Evolutionary conservation across 208 protist genomes (phyloP), one percentile per base, ranked within the genome.

Genomic region (Acanthamoeba sp.): DNA sequence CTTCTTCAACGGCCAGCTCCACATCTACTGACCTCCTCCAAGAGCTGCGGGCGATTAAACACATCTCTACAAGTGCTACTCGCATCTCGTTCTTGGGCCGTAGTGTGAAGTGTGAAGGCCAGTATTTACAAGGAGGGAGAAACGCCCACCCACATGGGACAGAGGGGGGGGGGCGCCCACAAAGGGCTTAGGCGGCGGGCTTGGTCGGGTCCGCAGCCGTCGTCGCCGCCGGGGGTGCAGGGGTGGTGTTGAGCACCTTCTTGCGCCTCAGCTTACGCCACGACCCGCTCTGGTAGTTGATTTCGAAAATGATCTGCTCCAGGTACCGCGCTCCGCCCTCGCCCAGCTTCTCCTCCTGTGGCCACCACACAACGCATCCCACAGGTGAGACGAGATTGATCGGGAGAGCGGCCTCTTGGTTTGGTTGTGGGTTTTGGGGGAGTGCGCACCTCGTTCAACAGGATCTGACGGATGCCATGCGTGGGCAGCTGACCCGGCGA

Each of bases 231-330:
- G 55, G 55, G 14, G 55, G 18, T 40, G 32, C 2, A 9, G 73
- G 4, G 9, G 40, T 3, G 4, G 27, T 52, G 38, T 16, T 38
- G 38, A 88, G 40, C 32, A 90, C 40, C 52, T 90, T 90, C 40
- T 90, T 90, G 14, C 82, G 82, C 29, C 82, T 64, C 10, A 90
- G 48, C 55, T 90, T 90, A 3, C 82, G 82, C 82, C 82, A 90
- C 36, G 82, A 90, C 59, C 59, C 82, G 32, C 34, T 90, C 82
- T 90, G 82, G 34, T 90, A 90, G 45, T 90, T 90, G 12, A 90
- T 90, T 38, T 90, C 82, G 38, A 90, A 90, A 29, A 90, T 90
- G 55, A 90, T 90, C 52, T 90, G 82, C 52, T 90, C 82, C 29
- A 90, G 45, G 45, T 90, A 90, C 82, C 48, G 45, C 32, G 45